Base-by-base conservation (phyloP, 768 basidiomycete genomes). In the Boletus subparvulus region DNA sequence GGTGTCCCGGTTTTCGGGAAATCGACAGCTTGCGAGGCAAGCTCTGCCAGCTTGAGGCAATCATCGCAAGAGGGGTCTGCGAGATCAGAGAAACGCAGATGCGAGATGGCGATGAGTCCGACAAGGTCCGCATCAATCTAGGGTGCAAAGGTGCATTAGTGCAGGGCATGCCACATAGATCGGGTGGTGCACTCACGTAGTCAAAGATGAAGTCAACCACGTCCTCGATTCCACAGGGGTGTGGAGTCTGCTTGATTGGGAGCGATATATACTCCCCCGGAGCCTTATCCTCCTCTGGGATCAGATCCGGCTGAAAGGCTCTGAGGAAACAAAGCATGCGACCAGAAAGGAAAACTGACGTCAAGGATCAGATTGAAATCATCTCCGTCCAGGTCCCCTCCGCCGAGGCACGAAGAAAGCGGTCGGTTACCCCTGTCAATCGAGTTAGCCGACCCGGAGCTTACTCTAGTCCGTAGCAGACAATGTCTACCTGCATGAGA, bases 381-480 rank as follows among this genome's bases (percentile, higher is more conserved):
- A 51, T 82, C 80, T 6, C 80, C 81, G 59, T 83, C 81, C 45
- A 82, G 66, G 65, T 83, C 81, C 9, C 82, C 82, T 24, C 81
- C 82, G 28, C 81, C 81, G 16, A 83, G 74, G 56, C 73, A 74
- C 12, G 78, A 78, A 1, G 80, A 75, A 13, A 83, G 57, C 17
- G 78, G 68, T 51, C 80, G 73, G 37, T 70, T 37, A 10, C 80
- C 80, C 72, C 75, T 77, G 47, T 21, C 53, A 41, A 52, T 39
- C 26, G 19, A 35, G 58, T 47, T 42, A 67, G 54, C 52, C 49
- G 43, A 48, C 48, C 3, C 48, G 43, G 48, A 33, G 3, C 33
- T 32, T n/a, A 14, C 37, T 55, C 14, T 45, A 48, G 5, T 17
- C 26, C 17, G 21, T 5, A 45, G 28, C 26, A 32, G 17, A 52